Conservation (phyloP, 140 eudicot species). For the Oenanthe javanica region DNA sequence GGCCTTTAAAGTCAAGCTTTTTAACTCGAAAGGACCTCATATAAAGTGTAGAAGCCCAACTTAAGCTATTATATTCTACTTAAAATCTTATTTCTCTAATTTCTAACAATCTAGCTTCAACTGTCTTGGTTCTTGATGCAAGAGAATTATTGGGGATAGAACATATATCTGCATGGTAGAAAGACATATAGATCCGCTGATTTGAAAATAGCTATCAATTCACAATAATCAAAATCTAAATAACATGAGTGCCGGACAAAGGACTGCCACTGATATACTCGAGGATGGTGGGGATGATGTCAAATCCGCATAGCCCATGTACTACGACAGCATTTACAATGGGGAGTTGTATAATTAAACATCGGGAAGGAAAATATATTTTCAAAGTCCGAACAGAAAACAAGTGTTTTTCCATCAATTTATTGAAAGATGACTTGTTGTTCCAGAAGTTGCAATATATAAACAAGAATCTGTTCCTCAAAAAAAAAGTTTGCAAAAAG, state of each 20-base stretch:
- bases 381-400: neutral
- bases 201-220: neutral
- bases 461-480: neutral
- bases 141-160: neutral
- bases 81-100: neutral
- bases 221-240: neutral
- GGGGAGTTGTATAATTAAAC: neutral
- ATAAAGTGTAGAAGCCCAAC: neutral
- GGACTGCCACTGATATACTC: neutral
- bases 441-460: neutral
- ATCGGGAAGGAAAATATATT: neutral
- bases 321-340: no score
- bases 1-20: neutral
- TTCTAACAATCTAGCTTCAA: neutral
- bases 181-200: neutral
- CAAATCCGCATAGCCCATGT: no score
- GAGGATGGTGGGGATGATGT: neutral
- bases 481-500: neutral
- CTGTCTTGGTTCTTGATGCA: neutral
- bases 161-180: neutral
- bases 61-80: neutral
- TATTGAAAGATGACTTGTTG: neutral
- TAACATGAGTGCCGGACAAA: neutral
- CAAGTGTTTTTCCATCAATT: neutral
- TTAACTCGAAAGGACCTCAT: neutral